Base-by-base conservation (phyloP, 768 basidiomycete genomes). In the Chalciporus pseudorubinellus region DNA sequence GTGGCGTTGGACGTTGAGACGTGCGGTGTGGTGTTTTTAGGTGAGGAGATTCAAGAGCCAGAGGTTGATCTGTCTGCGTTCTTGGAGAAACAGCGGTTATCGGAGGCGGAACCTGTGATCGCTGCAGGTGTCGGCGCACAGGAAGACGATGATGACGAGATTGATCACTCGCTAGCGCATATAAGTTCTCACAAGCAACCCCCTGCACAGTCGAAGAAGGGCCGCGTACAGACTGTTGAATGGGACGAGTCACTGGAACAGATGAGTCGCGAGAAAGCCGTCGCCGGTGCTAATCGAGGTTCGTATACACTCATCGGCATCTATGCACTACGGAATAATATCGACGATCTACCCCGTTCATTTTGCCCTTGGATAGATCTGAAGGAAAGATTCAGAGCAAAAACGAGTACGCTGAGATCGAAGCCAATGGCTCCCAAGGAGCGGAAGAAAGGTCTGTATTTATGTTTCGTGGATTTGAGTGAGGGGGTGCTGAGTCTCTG, bases 251-350 rank as follows among this genome's bases (percentile, higher is more conserved):
- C 79, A 22, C 68, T 92, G 3, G 87, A 89, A 28, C 74, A 78
- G 31, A 70, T 92, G 74, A 78, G 70, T 29, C 77, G 79, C 19
- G 88, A 89, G 55, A 92, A 90, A 60, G 77, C 78, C 2, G 77
- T 79, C 6, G 88, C 89, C 0, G 89, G 91, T 52, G 89, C 90
- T 12, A 79, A 78, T 20, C 74, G 87, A 76, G 90, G 90, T 88
- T 47, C 39, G 73, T 60, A 22, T 18, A 21, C 7, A n/a, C n/a
- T n/a, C n/a, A n/a, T n/a, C n/a, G n/a, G n/a, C n/a, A n/a, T n/a
- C n/a, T 44, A 7, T n/a, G 11, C n/a, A 10, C 12, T 31, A 31
- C 26, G 13, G 14, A 29, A 29, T 6, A 10, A 31, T 18, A 24
- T n/a, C 28, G 18, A 43, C 22, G 12, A 7, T 43, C 11, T 22